Evolutionary conservation across 352 stramenopile species (phyloP), one percentile per base, ranked within the genome.

Genomic region (Globisporangium spinosum): DNA sequence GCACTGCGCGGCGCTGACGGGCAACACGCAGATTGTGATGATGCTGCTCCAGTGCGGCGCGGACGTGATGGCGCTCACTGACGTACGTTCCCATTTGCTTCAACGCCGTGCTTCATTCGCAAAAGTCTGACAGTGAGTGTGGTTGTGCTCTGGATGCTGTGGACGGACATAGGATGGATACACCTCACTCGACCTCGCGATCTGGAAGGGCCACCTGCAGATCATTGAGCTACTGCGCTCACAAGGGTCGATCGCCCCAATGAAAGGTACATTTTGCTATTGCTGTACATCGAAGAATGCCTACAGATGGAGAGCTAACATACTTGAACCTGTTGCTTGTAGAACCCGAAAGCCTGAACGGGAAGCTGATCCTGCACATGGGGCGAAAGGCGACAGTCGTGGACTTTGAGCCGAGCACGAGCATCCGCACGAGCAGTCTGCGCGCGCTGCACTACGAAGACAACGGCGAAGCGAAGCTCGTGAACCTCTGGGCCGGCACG

Each of bases 1-100:
- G 25, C 87, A 94, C 71, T 90, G 85, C 45, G 85, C 87, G 45
- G 75, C 76, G 53, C 77, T 94, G 45, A 83, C 82, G 40, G 87
- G 86, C 22, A 91, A 94, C 70, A 92, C 83, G 56, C 83, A 94
- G 76, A 90, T 94, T 75, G 78, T 89, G n/a, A 90, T 94, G 82
- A 94, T 94, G 86, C 71, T 94, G 43, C 75, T 94, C 34, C 86
- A 94, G 70, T 91, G 83, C 67, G 81, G 85, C 62, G 78, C 86
- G 4, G 85, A 91, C 70, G 81, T 93, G 40, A 77, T 87, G 61
- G 81, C 86, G 32, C 80, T 94, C 53, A 93, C 86, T 0, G 86
- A 94, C 47, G 85, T 94, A 73, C 25, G 72, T 70, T 23, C 3
- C n/a, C 23, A 13, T 51, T 55, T 5, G 40, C 22, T 9, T 69